These are phyloP conservation scores for Phytophthora foliorum DNA, from an alignment of 352 stramenopile species.

Conservation along the genomic window DNA sequence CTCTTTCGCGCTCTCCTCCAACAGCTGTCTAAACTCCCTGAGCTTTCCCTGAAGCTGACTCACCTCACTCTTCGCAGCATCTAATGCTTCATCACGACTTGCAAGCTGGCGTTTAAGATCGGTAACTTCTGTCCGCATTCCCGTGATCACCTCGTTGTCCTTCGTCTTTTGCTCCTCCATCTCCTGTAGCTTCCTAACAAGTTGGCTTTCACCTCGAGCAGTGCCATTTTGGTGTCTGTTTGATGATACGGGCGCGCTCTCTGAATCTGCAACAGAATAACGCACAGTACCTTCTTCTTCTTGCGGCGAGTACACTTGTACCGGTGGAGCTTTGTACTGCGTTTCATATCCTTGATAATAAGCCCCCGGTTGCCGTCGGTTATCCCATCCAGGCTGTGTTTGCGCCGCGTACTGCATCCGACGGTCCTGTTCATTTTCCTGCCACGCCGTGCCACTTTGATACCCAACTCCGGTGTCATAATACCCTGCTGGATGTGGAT, in stretches of 20 bases:
- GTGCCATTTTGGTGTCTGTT: conserved; percentile 25
- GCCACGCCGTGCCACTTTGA: conserved; percentile 34
- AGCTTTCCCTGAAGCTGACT: conserved; percentile 32
- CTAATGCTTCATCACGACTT: conserved; percentile 32
- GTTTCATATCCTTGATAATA: conserved; percentile 40
- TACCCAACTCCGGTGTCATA: conserved; percentile 39
- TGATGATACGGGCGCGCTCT: conserved; percentile 14
- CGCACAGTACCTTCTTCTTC: conserved; percentile 20
- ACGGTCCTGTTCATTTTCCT: conserved; percentile 34
- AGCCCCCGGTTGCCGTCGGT: conserved; percentile 18
- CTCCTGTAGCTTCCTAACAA: conserved; percentile 35
- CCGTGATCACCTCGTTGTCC: conserved; percentile 34
- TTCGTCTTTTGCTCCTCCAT: conserved; percentile 45
- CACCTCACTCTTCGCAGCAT: conserved; percentile 30
- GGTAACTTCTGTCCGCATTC: conserved; percentile 30
- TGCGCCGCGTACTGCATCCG: conserved; percentile 31
- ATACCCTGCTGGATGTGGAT: conserved; percentile 35
- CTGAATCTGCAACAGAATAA: conserved; percentile 25
- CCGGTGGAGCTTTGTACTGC: conserved; percentile 27
- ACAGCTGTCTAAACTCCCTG: conserved; percentile 25
- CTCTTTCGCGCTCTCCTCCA: conserved; percentile 38
- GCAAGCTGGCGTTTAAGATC: conserved; percentile 37
- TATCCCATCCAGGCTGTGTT: conserved; percentile 30
- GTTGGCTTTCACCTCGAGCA: conserved; percentile 17
- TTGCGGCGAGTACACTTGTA: conserved; percentile 31